Base-by-base conservation (phyloP, 768 basidiomycete species). In the Boletellus ananas region DNA sequence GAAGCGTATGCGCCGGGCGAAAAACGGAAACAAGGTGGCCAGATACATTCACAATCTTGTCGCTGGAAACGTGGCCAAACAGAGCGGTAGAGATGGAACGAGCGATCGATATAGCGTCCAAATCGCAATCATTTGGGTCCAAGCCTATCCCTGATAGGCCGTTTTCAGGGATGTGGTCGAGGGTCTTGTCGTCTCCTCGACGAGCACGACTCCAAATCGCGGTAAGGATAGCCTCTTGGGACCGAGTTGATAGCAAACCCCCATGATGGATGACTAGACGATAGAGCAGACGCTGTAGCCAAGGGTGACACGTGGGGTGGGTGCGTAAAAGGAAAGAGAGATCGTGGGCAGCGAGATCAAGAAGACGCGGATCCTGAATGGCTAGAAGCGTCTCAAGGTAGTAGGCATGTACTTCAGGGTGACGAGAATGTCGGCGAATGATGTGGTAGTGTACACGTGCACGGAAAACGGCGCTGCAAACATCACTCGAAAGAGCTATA, bases 341-440 rank as follows among this genome's bases (percentile, higher is more conserved):
- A 48, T 66, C 56, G 8, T 60, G 45, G 34, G 77, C 66, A 58
- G 64, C 62, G n/a, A 62, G 58, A 5, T 64, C 49, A 12, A 70
- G 57, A 36, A 67, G 63, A 34, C 61, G 58, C 14, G 57, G 37
- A 13, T 67, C 62, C 5, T 51, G 58, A 37, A 57, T 56, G 10
- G 62, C 58, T 25, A 77, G 57, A 27, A 81, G 71, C 0, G 70
- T 62, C 20, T 70, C 61, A 8, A 81, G 65, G 59, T 76, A 83
- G 11, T 75, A 67, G 3, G 76, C 49, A 41, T 83, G 80, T 21
- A 79, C 62, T 29, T 74, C 73, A 8, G 74, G 67, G 34, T 70
- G 67, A 23, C 58, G 51, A n/a, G 70, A 66, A 20, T 69, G 63
- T 34, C 62, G 59, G 46, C 72, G 66, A 39, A 80, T 72, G 23